phyloP scores from a whole-genome alignment of 2,329 filamentous ascomycete species.

The Keithomyces neogunnii region DNA sequence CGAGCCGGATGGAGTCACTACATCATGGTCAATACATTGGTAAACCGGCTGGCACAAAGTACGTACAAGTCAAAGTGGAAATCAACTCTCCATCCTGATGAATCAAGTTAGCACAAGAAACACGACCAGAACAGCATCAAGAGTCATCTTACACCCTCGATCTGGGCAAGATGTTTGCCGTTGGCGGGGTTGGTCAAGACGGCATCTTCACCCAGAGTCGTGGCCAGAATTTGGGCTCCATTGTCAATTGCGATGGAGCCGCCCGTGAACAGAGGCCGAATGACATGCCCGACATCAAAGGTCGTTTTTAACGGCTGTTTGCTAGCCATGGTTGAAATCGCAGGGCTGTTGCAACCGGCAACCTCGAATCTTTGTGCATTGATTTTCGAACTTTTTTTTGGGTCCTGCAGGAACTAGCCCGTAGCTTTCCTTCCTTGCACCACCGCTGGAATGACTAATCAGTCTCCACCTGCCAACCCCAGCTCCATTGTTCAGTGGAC shows the following conservation, averaged over 20 bases:
- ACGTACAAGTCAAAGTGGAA: slow-evolving; percentile 60
- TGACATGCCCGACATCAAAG: slow-evolving; percentile 73
- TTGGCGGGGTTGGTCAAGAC: slow-evolving; percentile 78
- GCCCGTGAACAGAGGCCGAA: slow-evolving; percentile 90
- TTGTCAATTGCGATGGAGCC: slow-evolving; percentile 78
- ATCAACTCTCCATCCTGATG: slow-evolving; percentile 67
- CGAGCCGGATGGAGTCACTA: slow-evolving; percentile 79
- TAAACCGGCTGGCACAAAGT: not conserved
- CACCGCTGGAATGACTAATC: not conserved
- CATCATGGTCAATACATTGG: slow-evolving; percentile 8
- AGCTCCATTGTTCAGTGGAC: not conserved
- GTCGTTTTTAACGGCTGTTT: slow-evolving; percentile 71
- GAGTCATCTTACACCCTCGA: slow-evolving; percentile 64
- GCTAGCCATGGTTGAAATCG: slow-evolving; percentile 38
- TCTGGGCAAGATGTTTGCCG: slow-evolving; percentile 70
- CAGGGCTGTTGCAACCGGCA: not conserved
- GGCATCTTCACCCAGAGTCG: slow-evolving; percentile 85
- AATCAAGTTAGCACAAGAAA: not conserved
- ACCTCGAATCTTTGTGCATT: not conserved
- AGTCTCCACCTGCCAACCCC: not conserved
- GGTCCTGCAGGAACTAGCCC: slow-evolving; percentile 4
- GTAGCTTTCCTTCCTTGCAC: not conserved
- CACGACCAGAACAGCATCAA: not conserved
- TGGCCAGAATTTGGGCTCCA: slow-evolving; percentile 73
- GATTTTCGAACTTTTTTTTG: slow-evolving; percentile 6